Evolutionary conservation across 2,329 filamentous ascomycete species (phyloP).

Genomic region (Microdochium bolleyi): DNA sequence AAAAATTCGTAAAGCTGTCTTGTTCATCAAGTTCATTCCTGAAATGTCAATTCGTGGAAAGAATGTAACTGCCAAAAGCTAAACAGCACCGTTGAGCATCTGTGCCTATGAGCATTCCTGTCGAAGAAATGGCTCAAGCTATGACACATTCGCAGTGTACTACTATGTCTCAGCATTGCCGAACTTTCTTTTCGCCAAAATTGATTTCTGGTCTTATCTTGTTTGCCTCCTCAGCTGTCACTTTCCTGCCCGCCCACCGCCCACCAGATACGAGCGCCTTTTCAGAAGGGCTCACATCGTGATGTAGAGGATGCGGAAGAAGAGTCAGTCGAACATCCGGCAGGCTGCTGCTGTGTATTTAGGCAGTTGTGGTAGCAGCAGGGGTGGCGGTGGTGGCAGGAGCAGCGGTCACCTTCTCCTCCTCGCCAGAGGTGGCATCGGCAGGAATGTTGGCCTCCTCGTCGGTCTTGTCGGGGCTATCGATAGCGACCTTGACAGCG

Average conservation of each 20-base stretch:
- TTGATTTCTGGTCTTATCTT: slow-evolving; percentile 1
- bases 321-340: not conserved
- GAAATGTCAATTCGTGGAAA: not conserved
- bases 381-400: slow-evolving; percentile 22
- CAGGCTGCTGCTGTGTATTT: not conserved
- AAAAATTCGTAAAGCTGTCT: not conserved
- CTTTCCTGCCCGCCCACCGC: not conserved
- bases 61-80: not conserved
- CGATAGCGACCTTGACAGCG: slow-evolving; percentile 98
- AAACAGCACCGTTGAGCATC: not conserved
- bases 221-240: not conserved
- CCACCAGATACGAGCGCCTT: not conserved
- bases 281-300: not conserved
- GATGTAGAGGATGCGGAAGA: not conserved
- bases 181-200: not conserved
- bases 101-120: not conserved
- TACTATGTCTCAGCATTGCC: not conserved
- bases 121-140: not conserved
- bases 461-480: slow-evolving; percentile 92
- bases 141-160: not conserved
- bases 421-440: slow-evolving; percentile 35
- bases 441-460: slow-evolving; percentile 65
- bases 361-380: slow-evolving; percentile 7
- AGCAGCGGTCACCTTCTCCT: slow-evolving; percentile 28
- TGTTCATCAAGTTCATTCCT: not conserved